Evolutionary conservation across 345 rosid species (phyloP).

Genomic region (Rhodamnia rubescens): DNA sequence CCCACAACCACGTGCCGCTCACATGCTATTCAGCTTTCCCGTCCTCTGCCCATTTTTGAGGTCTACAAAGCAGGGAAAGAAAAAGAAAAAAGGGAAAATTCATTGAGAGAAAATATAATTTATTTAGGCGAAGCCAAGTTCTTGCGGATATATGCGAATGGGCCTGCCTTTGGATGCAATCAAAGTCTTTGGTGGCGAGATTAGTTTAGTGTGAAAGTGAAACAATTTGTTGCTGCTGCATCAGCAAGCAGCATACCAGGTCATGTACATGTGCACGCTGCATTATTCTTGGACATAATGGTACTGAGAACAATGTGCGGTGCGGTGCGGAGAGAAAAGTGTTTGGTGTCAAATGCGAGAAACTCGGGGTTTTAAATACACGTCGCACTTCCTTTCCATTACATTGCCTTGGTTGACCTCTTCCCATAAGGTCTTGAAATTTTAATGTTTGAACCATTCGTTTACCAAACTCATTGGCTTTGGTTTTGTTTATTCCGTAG

Average conservation of each 20-base stretch:
- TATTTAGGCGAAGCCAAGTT: not conserved
- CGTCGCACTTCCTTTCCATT: not conserved
- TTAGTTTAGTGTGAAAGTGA: not conserved
- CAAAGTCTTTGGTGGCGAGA: not conserved
- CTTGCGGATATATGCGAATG: not conserved
- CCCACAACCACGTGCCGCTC: conserved; percentile 7
- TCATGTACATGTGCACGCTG: not conserved
- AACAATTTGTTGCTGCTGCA: not conserved
- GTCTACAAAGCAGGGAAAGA: not conserved
- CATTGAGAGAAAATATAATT: not conserved
- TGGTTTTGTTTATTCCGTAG: not conserved
- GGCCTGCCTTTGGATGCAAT: not conserved
- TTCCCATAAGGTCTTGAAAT: not conserved
- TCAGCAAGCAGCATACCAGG: not conserved
- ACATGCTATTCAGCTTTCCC: conserved; percentile 6
- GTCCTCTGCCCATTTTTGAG: not conserved
- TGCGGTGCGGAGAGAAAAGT: not conserved
- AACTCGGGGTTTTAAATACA: not conserved
- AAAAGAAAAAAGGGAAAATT: not conserved
- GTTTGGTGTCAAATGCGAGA: not conserved
- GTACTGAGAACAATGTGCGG: not conserved
- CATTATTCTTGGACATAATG: not conserved
- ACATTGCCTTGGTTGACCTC: not conserved
- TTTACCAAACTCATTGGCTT: not conserved
- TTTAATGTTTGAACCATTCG: not conserved